Evolutionary conservation across 2,329 filamentous ascomycete genomes (phyloP).

Genomic region (Cyphellophora attinorum): DNA sequence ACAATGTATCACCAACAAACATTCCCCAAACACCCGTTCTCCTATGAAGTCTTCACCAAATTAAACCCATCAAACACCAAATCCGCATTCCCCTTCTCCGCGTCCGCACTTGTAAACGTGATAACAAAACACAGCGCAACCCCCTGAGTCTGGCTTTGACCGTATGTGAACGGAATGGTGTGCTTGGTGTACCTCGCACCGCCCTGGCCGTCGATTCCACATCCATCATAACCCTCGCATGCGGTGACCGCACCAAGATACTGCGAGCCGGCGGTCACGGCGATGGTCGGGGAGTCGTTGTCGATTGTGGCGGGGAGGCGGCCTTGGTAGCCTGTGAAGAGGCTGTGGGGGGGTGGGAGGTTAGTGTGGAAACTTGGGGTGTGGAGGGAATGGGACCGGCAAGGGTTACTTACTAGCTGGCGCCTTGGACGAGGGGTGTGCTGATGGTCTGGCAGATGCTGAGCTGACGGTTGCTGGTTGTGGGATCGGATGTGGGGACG

Average conservation of each 20-base stretch:
- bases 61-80: slow-evolving; percentile 1
- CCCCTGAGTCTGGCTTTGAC: background rate
- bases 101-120: background rate
- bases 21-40: no score
- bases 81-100: background rate
- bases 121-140: background rate
- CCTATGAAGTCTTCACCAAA: no score
- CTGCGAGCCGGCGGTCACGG: background rate
- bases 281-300: background rate
- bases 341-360: no score
- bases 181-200: background rate
- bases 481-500: background rate
- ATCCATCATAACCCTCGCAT: background rate
- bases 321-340: background rate
- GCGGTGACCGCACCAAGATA: background rate
- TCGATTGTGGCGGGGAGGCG: background rate
- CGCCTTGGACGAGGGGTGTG: background rate
- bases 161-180: background rate
- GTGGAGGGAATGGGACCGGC: no score
- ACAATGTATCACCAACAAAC: no score
- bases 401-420: no score
- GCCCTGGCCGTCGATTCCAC: background rate
- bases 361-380: no score
- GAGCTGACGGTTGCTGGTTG: background rate
- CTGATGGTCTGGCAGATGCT: background rate